Evolutionary conservation across 2,329 filamentous ascomycete species (phyloP).

Genomic region (Thielaviopsis musarum): DNA sequence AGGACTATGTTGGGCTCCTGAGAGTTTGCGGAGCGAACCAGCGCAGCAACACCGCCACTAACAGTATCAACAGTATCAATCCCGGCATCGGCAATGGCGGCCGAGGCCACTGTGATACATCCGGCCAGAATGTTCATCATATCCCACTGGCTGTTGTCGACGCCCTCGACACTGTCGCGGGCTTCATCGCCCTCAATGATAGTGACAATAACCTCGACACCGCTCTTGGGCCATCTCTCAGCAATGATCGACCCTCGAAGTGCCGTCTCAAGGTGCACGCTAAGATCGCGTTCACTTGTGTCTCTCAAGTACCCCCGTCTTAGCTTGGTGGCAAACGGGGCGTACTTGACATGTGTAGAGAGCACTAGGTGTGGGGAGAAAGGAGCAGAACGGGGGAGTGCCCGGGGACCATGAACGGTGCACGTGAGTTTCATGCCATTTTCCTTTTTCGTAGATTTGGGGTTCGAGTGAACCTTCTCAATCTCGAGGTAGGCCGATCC

Average conservation of each 20-base stretch:
- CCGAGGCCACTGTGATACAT: conserved; percentile 85
- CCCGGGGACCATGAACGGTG: conserved; percentile 82
- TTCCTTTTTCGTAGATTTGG: conserved; percentile 25
- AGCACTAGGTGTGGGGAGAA: conserved; percentile 89
- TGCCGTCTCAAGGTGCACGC: conserved; percentile 80
- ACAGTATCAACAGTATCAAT: conserved; percentile 92
- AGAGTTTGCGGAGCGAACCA: conserved; percentile 33
- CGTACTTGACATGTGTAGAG: conserved; percentile 89
- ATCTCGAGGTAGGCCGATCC: conserved; percentile 78
- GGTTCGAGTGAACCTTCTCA: conserved; percentile 23
- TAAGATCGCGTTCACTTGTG: conserved; percentile 70
- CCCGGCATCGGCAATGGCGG: conserved; percentile 81
- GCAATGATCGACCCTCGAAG: conserved; percentile 79
- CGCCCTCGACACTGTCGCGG: conserved; percentile 29
- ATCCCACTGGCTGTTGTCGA: conserved; percentile 55
- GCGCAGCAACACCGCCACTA: conserved; percentile 71
- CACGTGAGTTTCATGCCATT: conserved; percentile 80
- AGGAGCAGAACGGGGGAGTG: conserved; percentile 72
- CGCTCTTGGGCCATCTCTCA: conserved; percentile 95
- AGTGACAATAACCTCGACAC: conserved; percentile 85
- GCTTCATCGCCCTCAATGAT: conserved; percentile 89
- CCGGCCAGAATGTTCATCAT: conserved; percentile 83
- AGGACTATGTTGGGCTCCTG: conserved; percentile 39
- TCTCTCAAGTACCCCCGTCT: conserved; percentile 78
- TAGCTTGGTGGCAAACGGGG: conserved; percentile 74